Evolutionary conservation across 192 early-diverging fungal genomes (phyloP).

Genomic region (Spinellus fusiger): DNA sequence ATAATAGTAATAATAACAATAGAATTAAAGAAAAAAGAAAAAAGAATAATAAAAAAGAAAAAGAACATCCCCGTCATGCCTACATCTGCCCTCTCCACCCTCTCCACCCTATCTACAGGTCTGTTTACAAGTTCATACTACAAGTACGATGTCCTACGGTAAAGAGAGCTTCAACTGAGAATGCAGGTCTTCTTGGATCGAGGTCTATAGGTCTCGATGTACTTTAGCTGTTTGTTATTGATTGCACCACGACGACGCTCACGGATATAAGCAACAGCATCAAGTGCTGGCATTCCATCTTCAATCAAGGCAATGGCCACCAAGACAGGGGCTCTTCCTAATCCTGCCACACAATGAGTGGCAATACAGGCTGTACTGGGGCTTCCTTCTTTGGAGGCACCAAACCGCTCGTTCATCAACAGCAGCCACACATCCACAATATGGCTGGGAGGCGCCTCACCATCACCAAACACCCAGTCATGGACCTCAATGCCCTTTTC

Average conservation of each 20-base stretch:
- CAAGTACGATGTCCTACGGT: neutral
- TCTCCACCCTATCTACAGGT: neutral
- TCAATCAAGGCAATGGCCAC: slow-evolving; percentile 82
- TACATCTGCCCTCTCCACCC: neutral
- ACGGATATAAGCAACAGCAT: slow-evolving; percentile 69
- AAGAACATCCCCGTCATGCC: neutral
- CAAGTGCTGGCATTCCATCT: slow-evolving; percentile 69
- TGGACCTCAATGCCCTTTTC: slow-evolving; percentile 60
- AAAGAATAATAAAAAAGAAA: neutral
- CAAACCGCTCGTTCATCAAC: slow-evolving; percentile 52
- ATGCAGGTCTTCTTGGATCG: slow-evolving; percentile 39
- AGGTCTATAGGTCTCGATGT: slow-evolving; percentile 56
- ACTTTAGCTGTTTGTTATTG: slow-evolving; percentile 63
- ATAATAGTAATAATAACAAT: no score
- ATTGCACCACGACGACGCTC: slow-evolving; percentile 68
- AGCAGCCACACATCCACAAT: slow-evolving; percentile 62
- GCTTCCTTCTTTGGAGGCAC: slow-evolving; percentile 16
- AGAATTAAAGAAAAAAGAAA: neutral
- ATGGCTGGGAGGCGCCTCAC: slow-evolving; percentile 57
- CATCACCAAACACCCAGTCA: slow-evolving; percentile 69
- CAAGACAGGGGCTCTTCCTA: slow-evolving; percentile 62
- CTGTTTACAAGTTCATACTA: neutral
- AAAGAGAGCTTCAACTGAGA: slow-evolving; percentile 15
- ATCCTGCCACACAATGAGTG: slow-evolving; percentile 76
- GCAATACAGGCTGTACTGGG: slow-evolving; percentile 39